A percentile compares a stretch with the other conserved stretches of the same genome.
These are phyloP conservation scores for Lipomyces mesembrius DNA, from an alignment of 805 yeast genomes.

Conservation along the genomic window DNA sequence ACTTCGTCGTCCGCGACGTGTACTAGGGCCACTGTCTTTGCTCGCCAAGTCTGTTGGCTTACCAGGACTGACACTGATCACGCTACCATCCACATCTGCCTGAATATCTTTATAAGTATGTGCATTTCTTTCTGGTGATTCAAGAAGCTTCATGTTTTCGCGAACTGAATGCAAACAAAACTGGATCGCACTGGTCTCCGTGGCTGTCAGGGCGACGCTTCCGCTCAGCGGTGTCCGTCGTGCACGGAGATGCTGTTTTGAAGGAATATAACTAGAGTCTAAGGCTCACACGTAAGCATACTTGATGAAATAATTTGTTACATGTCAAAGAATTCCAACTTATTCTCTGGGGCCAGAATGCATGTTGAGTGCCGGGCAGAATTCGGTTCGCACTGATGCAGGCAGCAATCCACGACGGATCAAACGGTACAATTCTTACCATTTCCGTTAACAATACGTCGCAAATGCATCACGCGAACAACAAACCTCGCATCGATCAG, in stretches of 20 bases:
- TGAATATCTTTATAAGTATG: background rate
- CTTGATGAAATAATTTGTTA: background rate
- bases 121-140: background rate
- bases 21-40: background rate
- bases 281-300: background rate
- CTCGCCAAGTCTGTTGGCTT: background rate
- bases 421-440: slow-evolving; percentile 13
- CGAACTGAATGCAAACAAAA: slow-evolving; percentile 5
- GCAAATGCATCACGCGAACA: background rate
- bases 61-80: background rate
- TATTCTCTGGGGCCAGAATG: slow-evolving; percentile 8
- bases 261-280: background rate
- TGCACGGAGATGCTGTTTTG: background rate
- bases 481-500: slow-evolving; percentile 6
- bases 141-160: background rate
- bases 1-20: background rate
- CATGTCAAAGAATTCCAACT: slow-evolving; percentile 3
- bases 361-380: slow-evolving; percentile 4
- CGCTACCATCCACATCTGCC: background rate
- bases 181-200: background rate
- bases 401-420: slow-evolving; percentile 12
- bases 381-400: slow-evolving; percentile 4
- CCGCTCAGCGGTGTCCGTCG: background rate
- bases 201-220: background rate
- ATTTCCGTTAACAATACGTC: background rate